Base-by-base conservation (phyloP, 352 stramenopile genomes). In the Thraustochytrium striatum region DNA sequence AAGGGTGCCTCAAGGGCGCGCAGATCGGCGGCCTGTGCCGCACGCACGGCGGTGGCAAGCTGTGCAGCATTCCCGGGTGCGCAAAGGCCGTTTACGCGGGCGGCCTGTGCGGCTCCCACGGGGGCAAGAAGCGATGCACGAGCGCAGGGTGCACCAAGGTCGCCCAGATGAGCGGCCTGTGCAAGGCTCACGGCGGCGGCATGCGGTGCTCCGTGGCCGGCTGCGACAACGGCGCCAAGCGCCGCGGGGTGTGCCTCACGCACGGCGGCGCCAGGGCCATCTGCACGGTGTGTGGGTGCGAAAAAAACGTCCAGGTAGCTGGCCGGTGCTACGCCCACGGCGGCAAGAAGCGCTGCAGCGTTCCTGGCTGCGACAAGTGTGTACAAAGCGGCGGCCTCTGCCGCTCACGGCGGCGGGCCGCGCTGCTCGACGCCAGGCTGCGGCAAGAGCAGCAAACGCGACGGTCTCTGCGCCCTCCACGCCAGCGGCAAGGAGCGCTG, bases 281-380 rank as follows among this genome's bases (percentile, higher is more conserved):
- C n/a, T 95, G 91, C 81, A 44, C 52, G 3, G 33, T 83, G 8
- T 41, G 47, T 2, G 84, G 79, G 0, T 88, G 85, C 81, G n/a
- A 75, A 1, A 88, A 88, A 13, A 80, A 75, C 59, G 70, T 57
- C 91, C 83, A 93, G 9, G 44, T 50, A 30, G 65, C 65, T n/a
- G 65, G 65, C 7, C 91, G 91, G 55, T 94, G 89, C 86, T 92
- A 89, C 32, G 87, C 87, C 13, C 89, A 93, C 82, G 89, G 89
- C 25, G 89, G 89, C 30, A 88, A 89, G 21, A 93, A 92, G 85
- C 88, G 89, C 72, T 93, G 90, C 84, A 82, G 81, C n/a, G 81
- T 88, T 41, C 83, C 86, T 8, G 85, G 84, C 53, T 93, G 89
- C 85, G 82, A 70, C 3, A 30, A 75, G 35, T 28, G 41, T 9